Conservation (phyloP, 225 moss, liverwort and hornwort genomes). For the Sphagnum tenellum region DNA sequence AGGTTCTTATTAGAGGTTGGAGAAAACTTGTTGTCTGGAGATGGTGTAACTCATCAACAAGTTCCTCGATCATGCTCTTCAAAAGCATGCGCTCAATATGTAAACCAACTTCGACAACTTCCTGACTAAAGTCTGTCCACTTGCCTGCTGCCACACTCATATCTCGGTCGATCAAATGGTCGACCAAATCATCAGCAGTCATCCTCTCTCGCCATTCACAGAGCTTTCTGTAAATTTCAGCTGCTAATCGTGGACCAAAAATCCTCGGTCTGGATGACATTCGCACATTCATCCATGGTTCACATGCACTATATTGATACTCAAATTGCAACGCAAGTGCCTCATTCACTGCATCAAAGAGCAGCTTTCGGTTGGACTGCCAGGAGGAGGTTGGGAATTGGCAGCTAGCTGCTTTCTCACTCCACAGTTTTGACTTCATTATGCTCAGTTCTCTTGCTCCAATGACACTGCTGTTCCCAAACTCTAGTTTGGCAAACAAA, state of each 20-base stretch:
- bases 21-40: too few relatives aligned
- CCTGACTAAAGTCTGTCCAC: constrained; percentile 59
- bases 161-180: constrained; percentile 68
- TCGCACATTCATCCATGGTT: too few relatives aligned
- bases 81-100: constrained; percentile 65
- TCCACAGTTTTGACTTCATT: too few relatives aligned
- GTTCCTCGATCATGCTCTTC: constrained; percentile 54
- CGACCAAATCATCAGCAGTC: constrained; percentile 43
- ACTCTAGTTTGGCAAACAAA: constrained; percentile 56
- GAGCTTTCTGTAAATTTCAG: constrained; percentile 57
- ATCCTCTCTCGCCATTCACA: constrained; percentile 44
- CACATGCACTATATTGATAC: too few relatives aligned
- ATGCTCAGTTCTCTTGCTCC: too few relatives aligned
- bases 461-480: constrained; percentile 8
- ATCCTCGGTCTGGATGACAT: constrained; percentile 8
- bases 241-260: constrained; percentile 42
- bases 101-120: constrained; percentile 49
- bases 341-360: constrained; percentile 64
- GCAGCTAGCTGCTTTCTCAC: too few relatives aligned
- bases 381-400: too few relatives aligned
- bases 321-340: constrained; percentile 24
- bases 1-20: too few relatives aligned
- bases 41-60: constrained; percentile 46
- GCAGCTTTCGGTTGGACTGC: constrained; percentile 33
- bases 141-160: constrained; percentile 72